Base-by-base conservation (phyloP, 768 basidiomycete species). In the Tylopilus rubrobrunneus region DNA sequence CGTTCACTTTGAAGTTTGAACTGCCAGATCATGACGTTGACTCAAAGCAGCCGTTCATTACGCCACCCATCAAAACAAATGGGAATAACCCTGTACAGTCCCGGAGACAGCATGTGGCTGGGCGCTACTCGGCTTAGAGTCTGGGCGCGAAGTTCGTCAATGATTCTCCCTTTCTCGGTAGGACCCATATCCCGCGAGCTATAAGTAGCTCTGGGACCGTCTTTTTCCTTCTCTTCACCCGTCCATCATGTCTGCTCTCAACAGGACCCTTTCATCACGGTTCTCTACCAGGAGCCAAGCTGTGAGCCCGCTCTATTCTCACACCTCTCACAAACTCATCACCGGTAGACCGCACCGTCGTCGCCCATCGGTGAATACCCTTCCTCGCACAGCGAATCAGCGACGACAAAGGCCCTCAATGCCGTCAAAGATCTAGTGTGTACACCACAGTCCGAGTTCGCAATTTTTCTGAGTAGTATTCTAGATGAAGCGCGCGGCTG, bases 401-500 rank as follows among this genome's bases (percentile, higher is more conserved):
- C 7, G 4, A 57, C 60, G 1, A 6, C 51, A 50, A 70, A 62
- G 56, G 68, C 70, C 15, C 46, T 71, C 17, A 36, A 51, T 6
- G 67, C 57, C 29, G 14, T 70, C 40, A 70, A 71, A 44, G 68
- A 70, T 48, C 48, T 71, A n/a, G 70, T 66, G 15, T 40, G 66
- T 47, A 21, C 14, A 29, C 10, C 7, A 9, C 25, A 23, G 6
- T 27, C 27, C 2, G 46, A 1, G 1, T 10, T 14, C 25, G 2
- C 29, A 48, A 21, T 31, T 9, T 12, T 45, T 48, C n/a, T 53
- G 3, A 52, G 5, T 45, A 14, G 23, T 9, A 7, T 14, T 17
- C 3, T 39, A 69, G 68, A 66, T 65, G 62, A 70, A 45, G 52
- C 68, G 70, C n/a, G 54, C 61, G n/a, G 44, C 52, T 0, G 70